These are phyloP conservation scores for Dacryopinax spathularia DNA, from an alignment of 768 basidiomycete species.

Conservation along the genomic window DNA sequence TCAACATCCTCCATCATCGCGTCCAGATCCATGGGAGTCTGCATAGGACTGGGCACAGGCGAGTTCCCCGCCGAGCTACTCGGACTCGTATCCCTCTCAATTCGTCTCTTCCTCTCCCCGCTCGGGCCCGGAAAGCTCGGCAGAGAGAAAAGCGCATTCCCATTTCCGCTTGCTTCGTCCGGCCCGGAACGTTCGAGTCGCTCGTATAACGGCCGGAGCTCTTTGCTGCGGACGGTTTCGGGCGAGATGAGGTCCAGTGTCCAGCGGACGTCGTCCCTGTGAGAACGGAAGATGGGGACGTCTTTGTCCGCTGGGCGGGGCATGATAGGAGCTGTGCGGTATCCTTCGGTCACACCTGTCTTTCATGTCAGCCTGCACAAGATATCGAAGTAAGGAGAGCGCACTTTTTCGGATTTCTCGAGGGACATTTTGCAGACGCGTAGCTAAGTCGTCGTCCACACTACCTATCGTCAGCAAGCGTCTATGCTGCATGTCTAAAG, in stretches of 20 bases:
- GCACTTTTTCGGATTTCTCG: not conserved
- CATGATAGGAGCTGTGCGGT: not conserved
- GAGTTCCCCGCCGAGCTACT: not conserved
- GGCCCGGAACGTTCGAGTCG: not conserved
- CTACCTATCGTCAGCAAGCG: not conserved
- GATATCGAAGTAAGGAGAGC: not conserved
- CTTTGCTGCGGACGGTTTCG: not conserved
- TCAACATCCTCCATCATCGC: not conserved
- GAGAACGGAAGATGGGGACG: not conserved
- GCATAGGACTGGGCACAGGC: not conserved
- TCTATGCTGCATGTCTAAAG: not conserved
- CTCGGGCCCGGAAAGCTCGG: not conserved
- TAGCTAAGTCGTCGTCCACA: not conserved
- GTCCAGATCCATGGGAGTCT: not conserved
- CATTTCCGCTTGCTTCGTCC: not conserved
- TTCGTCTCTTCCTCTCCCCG: not conserved
- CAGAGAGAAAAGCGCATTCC: not conserved
- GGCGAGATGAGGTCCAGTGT: not conserved
- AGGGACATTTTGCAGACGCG: not conserved
- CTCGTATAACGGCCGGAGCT: not conserved
- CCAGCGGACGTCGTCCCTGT: conserved; percentile 1
- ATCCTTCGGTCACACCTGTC: not conserved
- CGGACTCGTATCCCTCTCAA: not conserved
- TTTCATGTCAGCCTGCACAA: not conserved
- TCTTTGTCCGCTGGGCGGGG: not conserved